Evolutionary conservation across 2,329 filamentous ascomycete genomes (phyloP), one percentile per base, ranked within the genome.

Genomic region (Aciculosporium take): DNA sequence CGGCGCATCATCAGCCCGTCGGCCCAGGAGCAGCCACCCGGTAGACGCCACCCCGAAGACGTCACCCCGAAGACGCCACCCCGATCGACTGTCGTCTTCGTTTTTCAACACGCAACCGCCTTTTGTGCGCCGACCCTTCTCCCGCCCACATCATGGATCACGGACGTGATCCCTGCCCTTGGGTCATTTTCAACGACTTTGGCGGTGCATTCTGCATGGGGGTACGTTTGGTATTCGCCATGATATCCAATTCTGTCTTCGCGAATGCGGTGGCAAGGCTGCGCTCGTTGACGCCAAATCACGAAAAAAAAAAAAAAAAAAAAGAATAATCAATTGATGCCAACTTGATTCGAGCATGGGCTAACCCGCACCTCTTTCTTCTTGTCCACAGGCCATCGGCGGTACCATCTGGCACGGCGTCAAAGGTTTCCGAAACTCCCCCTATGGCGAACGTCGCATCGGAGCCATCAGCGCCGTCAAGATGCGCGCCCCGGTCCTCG

Each of bases 151-250:
- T 32, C 40, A 91, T 94, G 83, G 89, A 98, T 78, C 91, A 96
- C 72, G 83, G 84, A 49, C 77, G 91, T 68, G 91, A 96, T 66
- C 91, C 91, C 48, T 96, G 91, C 67, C 91, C 91, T 43, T 96
- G 82, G 81, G 88, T 96, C 57, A 84, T 91, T 50, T 74, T 96
- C 52, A 94, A 88, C 66, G 91, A 98, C 68, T 96, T 96, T 61
- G 91, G 91, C 48, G 91, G 91, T 66, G 91, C 89, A 44, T 95
- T 96, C 57, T 81, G 76, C 59, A 96, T 95, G 89, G 89, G 89
- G 54, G 86, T 91, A 83, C 50, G 84, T 54, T 39, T 37, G 7
- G 24, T 25, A 18, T 34, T 41, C 48, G n/a, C n/a, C 27, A 39
- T 31, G 17, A 12, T 10, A 32, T n/a, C 4, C 13, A 20, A 15